Evolutionary conservation across 106 monocot genomes (phyloP).

Genomic region (Amphibolis antarctica): DNA sequence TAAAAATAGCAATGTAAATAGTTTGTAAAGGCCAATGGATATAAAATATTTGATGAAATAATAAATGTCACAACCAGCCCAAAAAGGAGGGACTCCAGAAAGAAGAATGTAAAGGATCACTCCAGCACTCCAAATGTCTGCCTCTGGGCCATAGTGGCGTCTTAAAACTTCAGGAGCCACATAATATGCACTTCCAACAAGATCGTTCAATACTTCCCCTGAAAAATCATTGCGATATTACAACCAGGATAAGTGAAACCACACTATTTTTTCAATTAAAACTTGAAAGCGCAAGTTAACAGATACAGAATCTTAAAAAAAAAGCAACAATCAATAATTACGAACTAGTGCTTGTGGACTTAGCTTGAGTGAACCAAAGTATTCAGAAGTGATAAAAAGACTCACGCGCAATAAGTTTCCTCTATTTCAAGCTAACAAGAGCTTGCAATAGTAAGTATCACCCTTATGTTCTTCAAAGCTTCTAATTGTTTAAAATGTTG

Average conservation of each 20-base stretch:
- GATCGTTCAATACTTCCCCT: conserved; percentile 63
- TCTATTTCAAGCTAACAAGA: too few species aligned
- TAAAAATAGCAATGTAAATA: background rate
- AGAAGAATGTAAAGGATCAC: conserved; percentile 93
- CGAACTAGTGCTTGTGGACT: too few species aligned
- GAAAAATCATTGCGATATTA: background rate
- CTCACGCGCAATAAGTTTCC: too few species aligned
- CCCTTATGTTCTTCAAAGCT: too few species aligned
- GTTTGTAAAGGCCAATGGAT: background rate
- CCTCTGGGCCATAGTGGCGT: conserved; percentile 51
- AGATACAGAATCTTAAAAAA: too few species aligned
- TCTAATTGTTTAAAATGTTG: too few species aligned
- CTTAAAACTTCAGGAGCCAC: conserved; percentile 79
- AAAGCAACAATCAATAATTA: too few species aligned
- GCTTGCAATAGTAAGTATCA: too few species aligned
- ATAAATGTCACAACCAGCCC: conserved; percentile 44
- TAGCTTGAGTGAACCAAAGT: too few species aligned
- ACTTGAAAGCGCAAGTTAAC: too few species aligned
- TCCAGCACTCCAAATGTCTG: conserved; percentile 94
- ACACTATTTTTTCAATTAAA: background rate
- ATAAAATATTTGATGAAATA: background rate
- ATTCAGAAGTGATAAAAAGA: too few species aligned
- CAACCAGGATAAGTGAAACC: background rate
- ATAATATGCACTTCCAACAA: conserved; percentile 90
- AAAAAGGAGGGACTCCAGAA: conserved; percentile 89